Percentiles rank a stretch among this genome's conserved stretches.
phyloP scores from a whole-genome alignment of 1,284 basidiomycete genomes.

The Irpex rosettiformis region DNA sequence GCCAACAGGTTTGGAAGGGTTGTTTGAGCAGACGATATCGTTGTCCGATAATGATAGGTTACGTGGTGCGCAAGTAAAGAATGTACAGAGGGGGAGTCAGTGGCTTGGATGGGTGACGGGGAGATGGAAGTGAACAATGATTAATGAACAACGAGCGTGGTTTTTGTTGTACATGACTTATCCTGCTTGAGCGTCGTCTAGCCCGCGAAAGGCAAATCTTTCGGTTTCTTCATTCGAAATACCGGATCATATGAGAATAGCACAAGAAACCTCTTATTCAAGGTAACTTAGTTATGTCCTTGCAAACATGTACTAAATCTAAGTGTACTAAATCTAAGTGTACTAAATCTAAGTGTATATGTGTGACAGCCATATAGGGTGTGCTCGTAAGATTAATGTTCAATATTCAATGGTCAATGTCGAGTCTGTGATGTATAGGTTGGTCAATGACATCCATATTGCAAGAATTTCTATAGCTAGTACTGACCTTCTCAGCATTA shows the following conservation, averaged over 20 bases:
- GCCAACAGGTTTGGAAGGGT: constrained; percentile 70
- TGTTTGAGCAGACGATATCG: constrained; percentile 61
- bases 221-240: background rate
- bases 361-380: background rate
- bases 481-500: constrained; percentile 60
- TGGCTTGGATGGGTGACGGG: constrained; percentile 1
- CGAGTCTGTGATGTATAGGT: background rate
- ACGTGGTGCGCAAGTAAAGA: constrained; percentile 5
- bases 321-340: too few relatives aligned
- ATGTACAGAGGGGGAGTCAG: background rate
- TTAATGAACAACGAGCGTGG: background rate
- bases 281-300: too few relatives aligned
- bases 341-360: background rate
- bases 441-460: background rate
- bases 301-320: too few relatives aligned
- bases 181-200: too few relatives aligned
- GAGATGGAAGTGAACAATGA: constrained; percentile 3
- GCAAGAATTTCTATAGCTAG: background rate
- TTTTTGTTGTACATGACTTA: too few relatives aligned
- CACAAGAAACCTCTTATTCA: too few relatives aligned
- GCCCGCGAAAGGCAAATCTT: too few relatives aligned
- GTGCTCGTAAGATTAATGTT: too few relatives aligned
- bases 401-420: background rate
- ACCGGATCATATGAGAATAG: too few relatives aligned
- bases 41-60: constrained; percentile 22